These are phyloP conservation scores for Kregervanrija pseudodelftensis DNA, from an alignment of 805 yeast species.

Conservation along the genomic window DNA sequence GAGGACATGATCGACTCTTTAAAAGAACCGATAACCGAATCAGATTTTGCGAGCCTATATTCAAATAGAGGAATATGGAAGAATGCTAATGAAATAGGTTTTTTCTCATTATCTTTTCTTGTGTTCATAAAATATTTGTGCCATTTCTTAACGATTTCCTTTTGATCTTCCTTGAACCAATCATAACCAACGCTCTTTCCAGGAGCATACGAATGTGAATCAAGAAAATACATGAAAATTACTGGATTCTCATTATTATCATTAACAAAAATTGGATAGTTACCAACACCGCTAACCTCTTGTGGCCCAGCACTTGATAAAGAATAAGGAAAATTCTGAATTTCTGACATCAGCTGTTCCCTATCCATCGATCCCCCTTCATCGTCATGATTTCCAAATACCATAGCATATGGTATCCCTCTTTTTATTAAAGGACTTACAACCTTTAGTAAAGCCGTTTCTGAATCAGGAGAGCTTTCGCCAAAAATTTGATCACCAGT, in stretches of 20 bases:
- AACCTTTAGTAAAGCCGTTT: conserved; percentile 74
- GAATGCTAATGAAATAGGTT: conserved; percentile 74
- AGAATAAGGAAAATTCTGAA: conserved; percentile 59
- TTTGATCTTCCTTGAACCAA: conserved; percentile 47
- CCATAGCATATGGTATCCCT: conserved; percentile 75
- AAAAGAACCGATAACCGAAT: conserved; percentile 46
- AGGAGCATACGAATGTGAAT: conserved; percentile 71
- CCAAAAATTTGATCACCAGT: conserved; percentile 95
- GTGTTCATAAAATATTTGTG: conserved; percentile 2
- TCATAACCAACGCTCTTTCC: conserved; percentile 81
- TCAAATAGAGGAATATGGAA: conserved; percentile 95
- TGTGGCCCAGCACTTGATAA: conserved; percentile 56
- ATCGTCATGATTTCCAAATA: conserved; percentile 92
- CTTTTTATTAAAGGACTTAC: conserved; percentile 59
- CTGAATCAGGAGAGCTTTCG: conserved; percentile 68
- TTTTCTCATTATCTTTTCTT: conserved; percentile 18
- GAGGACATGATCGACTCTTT: conserved; percentile 82
- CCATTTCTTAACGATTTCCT: conserved; percentile 11
- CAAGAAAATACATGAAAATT: conserved; percentile 66
- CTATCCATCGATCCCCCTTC: conserved; percentile 75
- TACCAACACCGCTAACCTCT: conserved; percentile 75
- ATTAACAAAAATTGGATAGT: conserved; percentile 53
- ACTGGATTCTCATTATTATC: conserved; percentile 32
- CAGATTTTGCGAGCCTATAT: conserved; percentile 27
- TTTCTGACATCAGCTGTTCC: conserved; percentile 50